Evolutionary conservation across 345 rosid species (phyloP), one percentile per base, ranked within the genome.

Genomic region (Citrus inodora): DNA sequence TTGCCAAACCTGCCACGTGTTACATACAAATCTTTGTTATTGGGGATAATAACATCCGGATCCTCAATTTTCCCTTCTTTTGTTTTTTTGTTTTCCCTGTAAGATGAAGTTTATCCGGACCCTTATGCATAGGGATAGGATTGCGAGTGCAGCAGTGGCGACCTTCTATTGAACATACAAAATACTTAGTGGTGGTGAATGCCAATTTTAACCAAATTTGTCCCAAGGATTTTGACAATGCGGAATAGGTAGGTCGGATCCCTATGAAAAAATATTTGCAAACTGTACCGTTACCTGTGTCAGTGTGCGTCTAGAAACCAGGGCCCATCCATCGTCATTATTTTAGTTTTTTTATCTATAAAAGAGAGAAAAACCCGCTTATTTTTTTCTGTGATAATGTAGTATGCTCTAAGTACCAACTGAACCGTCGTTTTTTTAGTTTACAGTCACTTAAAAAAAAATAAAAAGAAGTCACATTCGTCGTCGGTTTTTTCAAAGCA

Each of bases 1-100:
- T 84, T 82, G 84, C 87, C 83, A 42, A 42, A 33, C 75, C 37
- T 76, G 74, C 82, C 90, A 87, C 92, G 88, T 87, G 89, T 86
- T 67, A 11, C 2, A 40, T 67, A 11, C 2, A 40, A 66, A 22
- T 19, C 56, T 33, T 61, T 22, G 35, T 33, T 38, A 3, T 63
- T 51, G 22, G 4, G 56, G 22, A 51, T 51, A 53, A 53, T 53
- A 53, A 53, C 22, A 17, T 53, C 7, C 0, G 22, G 22, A 1
- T 17, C 58, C 58, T 53, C 22, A 5, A 53, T 4, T 51, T 51
- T 11, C 48, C 13, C 3, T 1, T 11, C 13, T 46, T 46, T 11
- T 42, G n/a, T 42, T 30, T 30, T 0, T 3, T 25, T 25, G 27
- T 30, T 30, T 4, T 0, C 4, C 13, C 17, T 1, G 0, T 46